These are phyloP conservation scores for Chaetomium olivaceum DNA, from an alignment of 2,329 filamentous ascomycete genomes.

Conservation along the genomic window DNA sequence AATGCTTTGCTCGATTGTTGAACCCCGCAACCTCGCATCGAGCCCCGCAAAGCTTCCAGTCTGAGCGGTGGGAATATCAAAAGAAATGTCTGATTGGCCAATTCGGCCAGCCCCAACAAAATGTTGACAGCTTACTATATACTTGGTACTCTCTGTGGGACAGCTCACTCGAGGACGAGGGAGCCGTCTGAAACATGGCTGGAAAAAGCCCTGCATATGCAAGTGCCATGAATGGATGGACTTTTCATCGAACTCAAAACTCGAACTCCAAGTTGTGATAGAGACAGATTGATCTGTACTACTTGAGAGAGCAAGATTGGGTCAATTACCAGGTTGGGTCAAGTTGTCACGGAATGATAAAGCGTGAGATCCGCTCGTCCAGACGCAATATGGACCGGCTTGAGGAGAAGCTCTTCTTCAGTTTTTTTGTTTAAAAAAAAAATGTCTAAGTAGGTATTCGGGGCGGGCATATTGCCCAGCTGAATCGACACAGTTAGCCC, in stretches of 20 bases:
- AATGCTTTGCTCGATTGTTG: neutral
- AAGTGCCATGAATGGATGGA: too few relatives aligned
- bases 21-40: neutral
- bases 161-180: neutral
- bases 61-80: neutral
- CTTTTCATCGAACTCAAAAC: neutral
- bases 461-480: neutral
- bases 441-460: neutral
- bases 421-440: too few relatives aligned
- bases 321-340: too few relatives aligned
- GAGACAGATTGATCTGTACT: neutral
- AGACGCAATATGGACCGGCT: too few relatives aligned
- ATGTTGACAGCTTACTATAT: neutral
- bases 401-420: too few relatives aligned
- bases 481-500: too few relatives aligned
- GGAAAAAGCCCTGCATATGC: neutral
- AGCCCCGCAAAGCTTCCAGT: constrained; percentile 5
- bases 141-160: too few relatives aligned
- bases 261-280: neutral
- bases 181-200: neutral
- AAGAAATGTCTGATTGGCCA: constrained; percentile 10
- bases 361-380: too few relatives aligned
- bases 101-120: neutral
- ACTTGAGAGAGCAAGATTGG: too few relatives aligned
- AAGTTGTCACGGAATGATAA: too few relatives aligned